phyloP scores from a whole-genome alignment of 345 rosid species.

The Linum tenue region DNA sequence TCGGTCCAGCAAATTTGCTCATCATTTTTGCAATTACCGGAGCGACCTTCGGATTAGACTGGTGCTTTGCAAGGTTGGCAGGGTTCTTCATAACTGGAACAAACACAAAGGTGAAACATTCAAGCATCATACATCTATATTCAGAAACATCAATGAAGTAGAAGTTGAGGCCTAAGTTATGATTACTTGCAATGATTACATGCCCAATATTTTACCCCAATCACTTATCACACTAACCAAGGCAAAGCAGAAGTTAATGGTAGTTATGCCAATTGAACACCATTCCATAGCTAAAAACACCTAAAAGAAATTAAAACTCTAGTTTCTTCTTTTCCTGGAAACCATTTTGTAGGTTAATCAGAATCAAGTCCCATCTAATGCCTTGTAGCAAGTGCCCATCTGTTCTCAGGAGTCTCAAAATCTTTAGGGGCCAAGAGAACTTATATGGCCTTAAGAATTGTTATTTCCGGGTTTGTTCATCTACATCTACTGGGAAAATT shows the following conservation, averaged over 20 bases:
- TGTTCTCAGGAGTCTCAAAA: not conserved
- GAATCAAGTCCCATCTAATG: not conserved
- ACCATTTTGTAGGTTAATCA: too few relatives aligned
- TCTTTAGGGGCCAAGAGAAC: not conserved
- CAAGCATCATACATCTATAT: not conserved
- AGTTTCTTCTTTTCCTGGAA: too few relatives aligned
- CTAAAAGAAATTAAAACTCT: too few relatives aligned
- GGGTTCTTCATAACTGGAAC: constrained; percentile 88
- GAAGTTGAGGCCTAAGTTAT: too few relatives aligned
- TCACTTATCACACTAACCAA: too few relatives aligned
- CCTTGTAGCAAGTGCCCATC: not conserved
- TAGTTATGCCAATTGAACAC: too few relatives aligned
- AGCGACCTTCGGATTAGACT: constrained; percentile 92
- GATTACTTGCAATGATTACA: too few relatives aligned
- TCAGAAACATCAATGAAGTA: too few relatives aligned
- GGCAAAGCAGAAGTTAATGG: too few relatives aligned
- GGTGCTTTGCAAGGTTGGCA: constrained; percentile 80
- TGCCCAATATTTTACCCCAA: too few relatives aligned
- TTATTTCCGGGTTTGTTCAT: not conserved
- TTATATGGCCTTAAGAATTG: not conserved
- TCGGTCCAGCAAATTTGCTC: constrained; percentile 66
- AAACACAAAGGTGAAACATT: constrained; percentile 15
- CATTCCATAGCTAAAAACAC: too few relatives aligned
- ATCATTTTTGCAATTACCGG: constrained; percentile 93
- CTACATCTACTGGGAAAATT: not conserved